Evolutionary conservation across 1,284 basidiomycete genomes (phyloP), one percentile per base, ranked within the genome.

Genomic region (Mycena sp.): DNA sequence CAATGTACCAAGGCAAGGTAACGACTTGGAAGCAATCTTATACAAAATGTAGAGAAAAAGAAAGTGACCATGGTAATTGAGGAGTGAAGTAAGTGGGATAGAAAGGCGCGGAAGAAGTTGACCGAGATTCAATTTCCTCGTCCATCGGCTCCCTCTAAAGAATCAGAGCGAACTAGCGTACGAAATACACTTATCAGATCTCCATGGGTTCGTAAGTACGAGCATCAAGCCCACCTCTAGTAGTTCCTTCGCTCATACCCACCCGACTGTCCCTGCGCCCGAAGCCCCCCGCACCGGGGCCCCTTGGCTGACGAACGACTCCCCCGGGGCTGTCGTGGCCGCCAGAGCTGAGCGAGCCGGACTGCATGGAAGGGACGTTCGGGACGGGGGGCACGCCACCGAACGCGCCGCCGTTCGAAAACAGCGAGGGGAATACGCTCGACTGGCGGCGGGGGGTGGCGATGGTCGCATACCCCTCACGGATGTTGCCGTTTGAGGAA

Each of bases 381-480:
- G 92, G 93, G 43, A 94, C 92, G 6, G 94, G 91, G 28, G 92
- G 91, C 30, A 94, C 78, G 43, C 75, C 77, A 45, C 78, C 80
- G 3, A 77, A 73, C 21, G 63, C 71, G 45, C 78, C 80, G 28
- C 82, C 79, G 69, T 77, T 86, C 41, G 85, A 81, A 72, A 92
- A 93, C 38, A 93, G 77, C 19, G 86, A 82, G 12, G 58, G 45
- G 72, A 91, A 92, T 29, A 83, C 86, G 46, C 84, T 83, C n/a
- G 88, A 87, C 50, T 88, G 83, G 44, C 92, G 88, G 61, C 92
- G 89, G 23, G 91, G 88, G 32, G 91, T 91, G 38, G 92, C 91
- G 62, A 95, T 92, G 26, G 92, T 94, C n/a, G 92, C 92, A 75
- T 93, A 96, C 26, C 92, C 91, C 74, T 95, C 93, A 58, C 94